Percentiles rank a stretch among this genome's conserved stretches.
Evolutionary conservation across 2,329 filamentous ascomycete genomes (phyloP).

Genomic region (Dryadomyces quercivorus): DNA sequence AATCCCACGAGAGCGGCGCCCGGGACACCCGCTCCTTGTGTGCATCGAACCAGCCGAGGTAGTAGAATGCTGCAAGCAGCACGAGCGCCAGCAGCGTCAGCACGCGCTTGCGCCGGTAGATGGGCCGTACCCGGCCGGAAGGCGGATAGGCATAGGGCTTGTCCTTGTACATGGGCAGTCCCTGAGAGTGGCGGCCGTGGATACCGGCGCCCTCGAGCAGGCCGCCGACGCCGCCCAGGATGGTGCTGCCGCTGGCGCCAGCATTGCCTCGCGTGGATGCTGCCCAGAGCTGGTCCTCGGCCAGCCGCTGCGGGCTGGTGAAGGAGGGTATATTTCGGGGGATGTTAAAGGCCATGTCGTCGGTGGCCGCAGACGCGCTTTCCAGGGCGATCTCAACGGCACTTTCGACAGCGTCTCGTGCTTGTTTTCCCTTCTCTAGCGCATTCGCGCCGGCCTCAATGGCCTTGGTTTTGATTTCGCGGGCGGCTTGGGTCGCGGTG

Average conservation of each 20-base stretch:
- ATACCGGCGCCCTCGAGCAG: conserved; percentile 45
- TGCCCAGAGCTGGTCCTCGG: conserved; percentile 57
- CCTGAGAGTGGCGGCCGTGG: conserved; percentile 17
- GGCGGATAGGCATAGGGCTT: conserved; percentile 72
- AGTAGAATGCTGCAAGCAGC: conserved; percentile 53
- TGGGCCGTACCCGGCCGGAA: conserved; percentile 43
- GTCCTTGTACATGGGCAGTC: conserved; percentile 95
- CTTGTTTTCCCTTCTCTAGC: conserved; percentile 28
- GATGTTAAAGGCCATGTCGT: conserved; percentile 52
- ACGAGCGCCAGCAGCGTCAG: conserved; percentile 38
- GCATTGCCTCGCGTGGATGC: conserved; percentile 13
- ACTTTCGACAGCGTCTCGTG: conserved; percentile 17
- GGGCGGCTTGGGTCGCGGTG: conserved; percentile 31
- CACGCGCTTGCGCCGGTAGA: conserved; percentile 53
- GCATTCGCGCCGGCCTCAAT: conserved; percentile 36
- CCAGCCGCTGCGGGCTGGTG: conserved; percentile 47
- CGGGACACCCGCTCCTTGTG: conserved; percentile 21
- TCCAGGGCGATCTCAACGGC: conserved; percentile 11
- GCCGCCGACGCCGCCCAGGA: conserved; percentile 50
- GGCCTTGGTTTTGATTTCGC: conserved; percentile 33
- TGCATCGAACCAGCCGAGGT: conserved; percentile 47
- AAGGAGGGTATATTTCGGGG: conserved; percentile 62
- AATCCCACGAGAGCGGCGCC: conserved; percentile 37
- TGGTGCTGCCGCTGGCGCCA: conserved; percentile 23
- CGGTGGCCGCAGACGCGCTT: conserved; percentile 3